Evolutionary conservation across 1,284 basidiomycete species (phyloP), one percentile per base, ranked within the genome.

Genomic region (Trichosporon sp.): DNA sequence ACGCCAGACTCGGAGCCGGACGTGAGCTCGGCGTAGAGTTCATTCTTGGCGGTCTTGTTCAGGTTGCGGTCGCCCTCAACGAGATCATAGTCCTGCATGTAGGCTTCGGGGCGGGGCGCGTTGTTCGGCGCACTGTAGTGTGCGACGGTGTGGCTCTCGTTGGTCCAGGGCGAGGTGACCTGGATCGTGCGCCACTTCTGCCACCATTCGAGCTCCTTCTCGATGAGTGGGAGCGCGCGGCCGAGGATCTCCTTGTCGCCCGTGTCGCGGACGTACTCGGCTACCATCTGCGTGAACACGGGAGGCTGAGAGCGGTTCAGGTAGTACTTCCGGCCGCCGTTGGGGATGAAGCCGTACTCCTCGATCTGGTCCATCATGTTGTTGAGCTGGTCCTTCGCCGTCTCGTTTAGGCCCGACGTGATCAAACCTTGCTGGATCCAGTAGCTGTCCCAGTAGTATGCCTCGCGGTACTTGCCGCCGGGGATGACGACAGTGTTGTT

Each of bases 331-430:
- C 81, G 86, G 18, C 93, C 93, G 13, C 95, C 95, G 77, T 97
- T 98, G 1, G 94, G 94, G 73, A 98, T 90, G 83, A 96, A 98
- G 0, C 94, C 94, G 68, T 81, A 81, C 2, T 81, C 81, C 44
- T 91, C 88, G 64, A 97, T 84, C 78, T 95, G 88, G 76, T 97
- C 93, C 92, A 96, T 94, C 77, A 97, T 94, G 84, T 96, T 95
- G 74, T 91, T 88, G 34, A 95, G 84, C 0, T 92, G 91, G 13
- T 86, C 88, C 74, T 91, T 91, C 67, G 88, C 91, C 64, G 92
- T 86, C 69, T 86, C 85, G 75, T 88, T 89, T 21, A 96, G 86
- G 78, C 91, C 87, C 1, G 91, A 93, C 76, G 90, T 85, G 62
- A 97, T 84, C 34, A 96, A 84, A 32, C 94, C 94, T 71, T 92